phyloP scores from a whole-genome alignment of 441 rosid genomes.

The Populus hybrid region DNA sequence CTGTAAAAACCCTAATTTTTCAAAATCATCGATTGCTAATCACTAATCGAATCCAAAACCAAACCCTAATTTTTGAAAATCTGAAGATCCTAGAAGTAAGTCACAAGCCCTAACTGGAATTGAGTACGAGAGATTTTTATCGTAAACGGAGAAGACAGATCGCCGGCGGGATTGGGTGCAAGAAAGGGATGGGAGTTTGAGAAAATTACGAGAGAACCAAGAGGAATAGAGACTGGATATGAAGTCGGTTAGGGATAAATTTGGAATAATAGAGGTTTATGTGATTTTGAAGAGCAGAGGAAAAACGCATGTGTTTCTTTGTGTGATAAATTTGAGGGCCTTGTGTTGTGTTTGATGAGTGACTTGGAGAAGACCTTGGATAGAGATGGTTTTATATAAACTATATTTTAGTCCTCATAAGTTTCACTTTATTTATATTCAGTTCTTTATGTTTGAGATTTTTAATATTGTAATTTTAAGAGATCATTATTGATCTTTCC shows the following conservation, averaged over 20 bases:
- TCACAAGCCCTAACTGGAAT: conserved; percentile 20
- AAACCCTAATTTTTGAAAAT: neutral
- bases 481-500: neutral
- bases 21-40: neutral
- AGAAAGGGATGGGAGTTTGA: conserved; percentile 20
- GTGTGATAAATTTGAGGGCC: neutral
- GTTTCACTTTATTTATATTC: neutral
- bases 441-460: neutral
- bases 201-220: conserved; percentile 25
- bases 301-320: neutral
- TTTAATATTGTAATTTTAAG: neutral
- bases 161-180: neutral
- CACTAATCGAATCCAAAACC: neutral
- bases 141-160: conserved; percentile 25
- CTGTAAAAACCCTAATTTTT: conserved; percentile 14
- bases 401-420: neutral
- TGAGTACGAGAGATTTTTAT: neutral
- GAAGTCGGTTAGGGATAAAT: conserved; percentile 24
- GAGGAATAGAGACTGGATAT: neutral
- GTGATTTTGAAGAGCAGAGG: neutral
- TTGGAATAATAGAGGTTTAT: conserved; percentile 19
- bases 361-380: neutral
- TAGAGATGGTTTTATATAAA: neutral
- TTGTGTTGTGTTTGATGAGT: neutral
- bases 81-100: neutral